phyloP scores from a whole-genome alignment of 306 rosid species.

The Hippophae rhamnoides region DNA sequence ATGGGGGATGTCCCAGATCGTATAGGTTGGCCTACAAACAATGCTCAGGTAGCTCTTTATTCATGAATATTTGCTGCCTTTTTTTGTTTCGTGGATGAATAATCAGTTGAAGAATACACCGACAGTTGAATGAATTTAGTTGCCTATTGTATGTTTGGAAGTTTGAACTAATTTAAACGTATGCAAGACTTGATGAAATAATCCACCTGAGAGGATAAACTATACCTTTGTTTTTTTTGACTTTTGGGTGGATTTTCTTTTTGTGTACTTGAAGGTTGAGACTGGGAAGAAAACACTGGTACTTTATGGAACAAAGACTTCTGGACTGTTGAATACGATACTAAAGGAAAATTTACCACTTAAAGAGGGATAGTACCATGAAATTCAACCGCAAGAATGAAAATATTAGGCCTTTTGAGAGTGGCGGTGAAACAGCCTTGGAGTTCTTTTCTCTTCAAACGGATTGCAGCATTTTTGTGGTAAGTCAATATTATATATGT shows the following conservation, averaged over 20 bases:
- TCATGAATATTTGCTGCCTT: neutral
- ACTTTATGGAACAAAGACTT: conserved; percentile 77
- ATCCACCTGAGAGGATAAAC: neutral
- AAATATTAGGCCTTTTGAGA: conserved; percentile 72
- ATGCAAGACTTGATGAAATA: neutral
- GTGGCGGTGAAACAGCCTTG: conserved; percentile 76
- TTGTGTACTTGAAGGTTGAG: conserved; percentile 45
- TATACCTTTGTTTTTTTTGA: neutral
- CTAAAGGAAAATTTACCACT: conserved; percentile 59
- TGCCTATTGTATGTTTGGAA: neutral
- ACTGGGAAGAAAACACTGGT: conserved; percentile 80
- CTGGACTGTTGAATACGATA: conserved; percentile 45
- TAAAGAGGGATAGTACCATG: conserved; percentile 54
- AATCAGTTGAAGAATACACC: neutral
- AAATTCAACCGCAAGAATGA: conserved; percentile 68
- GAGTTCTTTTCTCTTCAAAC: conserved; percentile 84
- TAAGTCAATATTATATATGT: conserved; percentile 13
- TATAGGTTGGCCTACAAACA: conserved; percentile 93
- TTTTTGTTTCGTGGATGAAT: conserved; percentile 7
- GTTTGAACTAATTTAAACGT: neutral
- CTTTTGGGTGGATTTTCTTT: neutral
- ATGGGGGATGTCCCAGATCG: conserved; percentile 99
- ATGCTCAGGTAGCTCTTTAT: conserved; percentile 59
- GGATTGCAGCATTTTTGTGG: conserved; percentile 84
- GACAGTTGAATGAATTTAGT: neutral